Conservation (phyloP, 495 filamentous ascomycete species). For the Hypoxylon crocopeplum region DNA sequence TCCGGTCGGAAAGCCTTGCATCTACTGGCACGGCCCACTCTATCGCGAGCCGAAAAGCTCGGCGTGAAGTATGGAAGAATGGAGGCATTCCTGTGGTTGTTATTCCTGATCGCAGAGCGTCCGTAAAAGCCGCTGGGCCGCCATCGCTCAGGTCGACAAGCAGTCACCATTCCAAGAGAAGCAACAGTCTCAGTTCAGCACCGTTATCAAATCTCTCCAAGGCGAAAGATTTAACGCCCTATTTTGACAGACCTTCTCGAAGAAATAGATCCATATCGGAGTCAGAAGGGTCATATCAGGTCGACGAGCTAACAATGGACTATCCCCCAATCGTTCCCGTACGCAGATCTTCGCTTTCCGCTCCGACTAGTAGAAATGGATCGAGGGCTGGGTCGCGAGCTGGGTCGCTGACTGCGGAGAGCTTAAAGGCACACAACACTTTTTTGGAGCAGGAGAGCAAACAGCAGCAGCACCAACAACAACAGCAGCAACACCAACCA, state of each 20-base stretch:
- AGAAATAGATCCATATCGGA: conserved; percentile 54
- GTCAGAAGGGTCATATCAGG: conserved; percentile 52
- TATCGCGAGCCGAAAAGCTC: conserved; percentile 60
- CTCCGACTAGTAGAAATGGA: conserved; percentile 71
- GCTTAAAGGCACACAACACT: conserved; percentile 65
- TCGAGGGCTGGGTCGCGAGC: conserved; percentile 62
- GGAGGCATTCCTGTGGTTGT: conserved; percentile 73
- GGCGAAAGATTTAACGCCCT: conserved; percentile 41
- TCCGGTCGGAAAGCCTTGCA: conserved; percentile 61
- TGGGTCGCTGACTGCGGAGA: conserved; percentile 69
- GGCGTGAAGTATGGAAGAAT: conserved; percentile 61
- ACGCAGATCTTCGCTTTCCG: conserved; percentile 72
- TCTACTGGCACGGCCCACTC: conserved; percentile 65
- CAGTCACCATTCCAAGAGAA: conserved; percentile 56
- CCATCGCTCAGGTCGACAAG: conserved; percentile 62
- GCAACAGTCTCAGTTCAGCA: conserved; percentile 52
- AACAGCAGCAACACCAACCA: conserved; percentile 32
- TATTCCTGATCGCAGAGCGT: conserved; percentile 72
- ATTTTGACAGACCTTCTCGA: conserved; percentile 43
- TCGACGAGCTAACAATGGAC: conserved; percentile 61
- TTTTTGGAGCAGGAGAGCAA: conserved; percentile 43
- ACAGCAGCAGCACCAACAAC: conserved; percentile 39
- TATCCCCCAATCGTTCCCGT: conserved; percentile 66
- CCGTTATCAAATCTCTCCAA: conserved; percentile 43
- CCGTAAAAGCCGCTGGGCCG: conserved; percentile 60